Conservation (phyloP, 805 yeast genomes). For the Tetrapisispora arboricola region DNA sequence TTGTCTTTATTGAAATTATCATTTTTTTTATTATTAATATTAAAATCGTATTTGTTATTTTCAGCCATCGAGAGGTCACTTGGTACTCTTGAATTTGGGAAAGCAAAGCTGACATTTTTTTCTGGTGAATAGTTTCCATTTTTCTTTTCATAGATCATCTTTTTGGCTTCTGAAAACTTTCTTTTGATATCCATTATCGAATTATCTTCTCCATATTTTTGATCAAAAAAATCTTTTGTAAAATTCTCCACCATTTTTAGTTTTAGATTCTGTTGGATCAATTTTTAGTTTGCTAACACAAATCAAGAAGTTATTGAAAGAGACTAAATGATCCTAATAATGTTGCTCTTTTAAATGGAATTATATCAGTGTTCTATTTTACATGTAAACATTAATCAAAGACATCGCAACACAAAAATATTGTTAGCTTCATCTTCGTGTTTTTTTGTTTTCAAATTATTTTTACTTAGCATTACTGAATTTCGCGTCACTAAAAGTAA, state of each 20-base stretch:
- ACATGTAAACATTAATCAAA: background rate
- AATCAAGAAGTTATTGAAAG: too few relatives aligned
- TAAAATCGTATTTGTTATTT: background rate
- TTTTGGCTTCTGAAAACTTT: background rate
- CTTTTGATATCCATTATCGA: slow-evolving; percentile 1
- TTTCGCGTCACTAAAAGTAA: slow-evolving; percentile 3
- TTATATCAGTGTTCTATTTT: too few relatives aligned
- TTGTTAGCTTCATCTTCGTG: background rate
- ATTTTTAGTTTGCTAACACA: too few relatives aligned
- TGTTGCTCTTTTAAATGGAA: background rate
- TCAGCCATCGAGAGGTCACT: background rate
- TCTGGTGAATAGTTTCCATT: background rate
- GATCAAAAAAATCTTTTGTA: slow-evolving; percentile 11
- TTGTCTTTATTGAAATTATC: background rate
- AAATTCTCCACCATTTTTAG: slow-evolving; percentile 3
- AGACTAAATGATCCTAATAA: too few relatives aligned
- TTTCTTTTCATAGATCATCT: background rate
- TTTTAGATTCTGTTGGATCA: too few relatives aligned
- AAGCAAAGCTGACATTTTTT: background rate
- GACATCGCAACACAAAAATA: slow-evolving; percentile 2
- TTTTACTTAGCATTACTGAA: too few relatives aligned
- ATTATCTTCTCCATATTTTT: slow-evolving; percentile 23
- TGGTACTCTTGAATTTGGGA: background rate
- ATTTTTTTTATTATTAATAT: background rate
- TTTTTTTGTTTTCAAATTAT: background rate